These are phyloP conservation scores for Chlamydomonas reinhardtii DNA, from an alignment of 163 green algal genomes.

Conservation along the genomic window DNA sequence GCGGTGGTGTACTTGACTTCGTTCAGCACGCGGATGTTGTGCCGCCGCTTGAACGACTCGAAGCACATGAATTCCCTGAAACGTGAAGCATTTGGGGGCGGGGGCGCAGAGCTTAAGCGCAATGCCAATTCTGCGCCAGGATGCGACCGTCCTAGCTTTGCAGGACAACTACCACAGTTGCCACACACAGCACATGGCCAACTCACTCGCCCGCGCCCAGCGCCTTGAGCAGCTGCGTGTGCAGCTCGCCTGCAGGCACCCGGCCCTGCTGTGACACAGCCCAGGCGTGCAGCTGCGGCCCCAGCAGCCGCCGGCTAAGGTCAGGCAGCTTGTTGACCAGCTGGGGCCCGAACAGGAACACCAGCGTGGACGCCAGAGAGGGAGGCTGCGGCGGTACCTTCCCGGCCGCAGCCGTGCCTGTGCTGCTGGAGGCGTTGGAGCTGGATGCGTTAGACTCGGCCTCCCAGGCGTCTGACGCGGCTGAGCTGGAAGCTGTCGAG, in stretches of 20 bases:
- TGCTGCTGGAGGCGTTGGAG: background rate
- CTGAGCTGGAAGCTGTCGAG: background rate
- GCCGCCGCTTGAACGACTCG: conserved; percentile 33
- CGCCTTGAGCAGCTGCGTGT: background rate
- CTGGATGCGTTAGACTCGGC: background rate
- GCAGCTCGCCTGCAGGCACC: conserved; percentile 11
- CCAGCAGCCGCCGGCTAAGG: conserved; percentile 1
- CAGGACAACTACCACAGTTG: too few species aligned
- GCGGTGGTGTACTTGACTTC: conserved; percentile 33
- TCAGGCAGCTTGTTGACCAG: conserved; percentile 13
- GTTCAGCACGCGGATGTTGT: conserved; percentile 10
- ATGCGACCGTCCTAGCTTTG: too few species aligned
- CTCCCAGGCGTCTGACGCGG: background rate
- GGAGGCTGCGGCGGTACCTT: background rate
- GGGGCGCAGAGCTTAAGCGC: too few species aligned
- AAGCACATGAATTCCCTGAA: conserved; percentile 38
- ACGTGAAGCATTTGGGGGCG: too few species aligned
- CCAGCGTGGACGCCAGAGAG: conserved; percentile 1
- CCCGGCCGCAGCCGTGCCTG: too few species aligned
- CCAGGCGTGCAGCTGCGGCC: conserved; percentile 3
- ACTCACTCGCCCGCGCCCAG: conserved; percentile 12
- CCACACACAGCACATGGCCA: too few species aligned
- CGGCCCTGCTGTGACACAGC: background rate
- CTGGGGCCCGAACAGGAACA: conserved; percentile 42
- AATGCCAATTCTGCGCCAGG: too few species aligned